Evolutionary conservation across 1,284 basidiomycete species (phyloP).

Genomic region (Fomes fomentarius): DNA sequence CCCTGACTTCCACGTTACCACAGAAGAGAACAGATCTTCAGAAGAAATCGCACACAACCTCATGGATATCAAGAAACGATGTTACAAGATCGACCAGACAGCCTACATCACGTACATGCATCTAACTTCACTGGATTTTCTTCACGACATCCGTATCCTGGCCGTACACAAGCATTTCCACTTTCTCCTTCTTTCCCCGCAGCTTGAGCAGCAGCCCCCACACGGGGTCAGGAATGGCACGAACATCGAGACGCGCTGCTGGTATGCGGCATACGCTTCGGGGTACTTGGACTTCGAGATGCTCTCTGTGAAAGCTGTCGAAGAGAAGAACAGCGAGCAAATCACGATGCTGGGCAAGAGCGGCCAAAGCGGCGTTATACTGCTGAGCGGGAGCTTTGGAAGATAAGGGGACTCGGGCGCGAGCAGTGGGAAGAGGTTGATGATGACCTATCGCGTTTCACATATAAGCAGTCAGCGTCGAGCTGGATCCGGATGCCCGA

Average conservation of each 20-base stretch:
- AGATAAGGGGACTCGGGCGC: constrained; percentile 45
- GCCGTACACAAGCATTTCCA: constrained; percentile 49
- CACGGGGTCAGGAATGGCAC: constrained; percentile 56
- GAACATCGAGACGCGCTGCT: constrained; percentile 85
- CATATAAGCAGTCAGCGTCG: no score
- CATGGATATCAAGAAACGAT: not conserved
- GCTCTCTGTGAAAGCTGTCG: constrained; percentile 79
- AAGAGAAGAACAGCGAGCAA: constrained; percentile 71
- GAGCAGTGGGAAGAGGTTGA: constrained; percentile 68
- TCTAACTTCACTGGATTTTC: constrained; percentile 25
- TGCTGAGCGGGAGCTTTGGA: constrained; percentile 29
- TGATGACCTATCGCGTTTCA: constrained; percentile 51
- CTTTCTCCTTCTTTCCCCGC: constrained; percentile 37
- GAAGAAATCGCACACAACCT: not conserved
- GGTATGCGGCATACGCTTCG: constrained; percentile 70
- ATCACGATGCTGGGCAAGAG: constrained; percentile 61
- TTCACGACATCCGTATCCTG: constrained; percentile 26
- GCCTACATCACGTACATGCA: not conserved
- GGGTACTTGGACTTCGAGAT: constrained; percentile 83
- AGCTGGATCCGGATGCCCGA: not conserved
- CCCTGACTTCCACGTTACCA: no score
- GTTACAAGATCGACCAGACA: no score
- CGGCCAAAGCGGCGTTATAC: constrained; percentile 41
- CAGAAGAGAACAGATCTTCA: no score
- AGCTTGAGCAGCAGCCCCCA: constrained; percentile 41